Evolutionary conservation across 768 basidiomycete genomes (phyloP), one percentile per base, ranked within the genome.

Genomic region (Dacryopinax primogenitus): DNA sequence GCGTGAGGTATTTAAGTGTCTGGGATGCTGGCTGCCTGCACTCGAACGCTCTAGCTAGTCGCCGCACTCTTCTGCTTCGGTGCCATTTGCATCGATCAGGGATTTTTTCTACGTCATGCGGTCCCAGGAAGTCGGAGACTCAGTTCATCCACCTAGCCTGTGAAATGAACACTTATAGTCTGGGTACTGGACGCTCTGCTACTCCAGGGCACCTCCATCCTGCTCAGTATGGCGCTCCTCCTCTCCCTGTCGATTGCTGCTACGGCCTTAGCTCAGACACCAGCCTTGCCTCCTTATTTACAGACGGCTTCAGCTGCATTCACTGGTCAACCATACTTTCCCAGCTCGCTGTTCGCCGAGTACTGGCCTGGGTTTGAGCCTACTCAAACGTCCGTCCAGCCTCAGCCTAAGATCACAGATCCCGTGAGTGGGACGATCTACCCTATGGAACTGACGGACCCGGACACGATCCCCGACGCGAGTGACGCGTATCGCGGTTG

Each of bases 371-470:
- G 67, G 0, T 66, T 67, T 37, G 67, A 64, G 18, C 67, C 67
- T 4, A 62, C 35, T 16, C 67, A 67, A 21, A 67, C 67, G 13
- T 35, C 65, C 18, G 67, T 66, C 15, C 64, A 67, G 34, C 67
- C 67, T 7, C 67, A 67, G 33, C 67, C 67, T 1, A 33, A 62
- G 36, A 63, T 67, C 44, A 67, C 67, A 30, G 67, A 67, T 37
- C 58, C 67, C 7, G 63, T 67, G 63, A 58, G 37, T 23, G 32
- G 70, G 69, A 61, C 78, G 69, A 78, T 76, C 2, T 89, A 84
- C 69, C 83, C 86, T 0, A 74, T 80, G 26, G 72, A 76, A n/a
- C 76, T 89, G 70, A 89, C 88, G 3, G 76, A 84, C 68, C 86
- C 88, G 0, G 75, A 82, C 35, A 70, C 73, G 28, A 83, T 89